A percentile compares a stretch with the other conserved stretches of the same genome.
These are phyloP conservation scores for Aegilops tauschii DNA, from an alignment of 176 grass and related monocot genomes.

Conservation along the genomic window DNA sequence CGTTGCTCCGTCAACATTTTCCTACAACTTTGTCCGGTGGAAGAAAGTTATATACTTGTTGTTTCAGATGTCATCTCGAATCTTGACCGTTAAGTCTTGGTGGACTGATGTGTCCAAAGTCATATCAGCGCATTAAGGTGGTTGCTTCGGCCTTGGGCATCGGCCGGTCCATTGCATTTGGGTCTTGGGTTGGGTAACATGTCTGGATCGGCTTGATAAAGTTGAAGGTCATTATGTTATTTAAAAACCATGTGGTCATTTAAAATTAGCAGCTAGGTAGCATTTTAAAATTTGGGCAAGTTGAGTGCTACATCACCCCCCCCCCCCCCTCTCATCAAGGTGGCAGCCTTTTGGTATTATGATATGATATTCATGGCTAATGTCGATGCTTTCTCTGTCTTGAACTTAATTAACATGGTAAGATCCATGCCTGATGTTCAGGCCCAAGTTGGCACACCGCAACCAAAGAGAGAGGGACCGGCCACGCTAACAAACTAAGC, in stretches of 20 bases:
- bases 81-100: background rate
- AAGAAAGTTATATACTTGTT: background rate
- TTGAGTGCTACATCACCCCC: too few species aligned
- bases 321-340: background rate
- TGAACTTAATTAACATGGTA: background rate
- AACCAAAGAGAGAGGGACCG: background rate
- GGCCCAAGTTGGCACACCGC: too few species aligned
- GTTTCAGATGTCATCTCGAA: background rate
- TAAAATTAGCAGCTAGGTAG: background rate
- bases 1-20: background rate
- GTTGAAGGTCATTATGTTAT: background rate
- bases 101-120: background rate
- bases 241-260: background rate
- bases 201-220: background rate
- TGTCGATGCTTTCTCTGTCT: background rate
- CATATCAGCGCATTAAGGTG: background rate
- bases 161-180: background rate
- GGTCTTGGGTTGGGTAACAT: background rate
- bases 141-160: background rate
- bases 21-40: background rate
- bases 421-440: background rate
- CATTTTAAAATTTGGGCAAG: slow-evolving; percentile 13
- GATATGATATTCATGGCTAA: background rate
- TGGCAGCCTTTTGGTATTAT: background rate
- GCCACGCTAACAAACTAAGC: background rate